Percentiles rank a stretch among this genome's conserved stretches.
These are phyloP conservation scores for Seiridium cupressi DNA, from an alignment of 2,329 filamentous ascomycete genomes.

Conservation along the genomic window DNA sequence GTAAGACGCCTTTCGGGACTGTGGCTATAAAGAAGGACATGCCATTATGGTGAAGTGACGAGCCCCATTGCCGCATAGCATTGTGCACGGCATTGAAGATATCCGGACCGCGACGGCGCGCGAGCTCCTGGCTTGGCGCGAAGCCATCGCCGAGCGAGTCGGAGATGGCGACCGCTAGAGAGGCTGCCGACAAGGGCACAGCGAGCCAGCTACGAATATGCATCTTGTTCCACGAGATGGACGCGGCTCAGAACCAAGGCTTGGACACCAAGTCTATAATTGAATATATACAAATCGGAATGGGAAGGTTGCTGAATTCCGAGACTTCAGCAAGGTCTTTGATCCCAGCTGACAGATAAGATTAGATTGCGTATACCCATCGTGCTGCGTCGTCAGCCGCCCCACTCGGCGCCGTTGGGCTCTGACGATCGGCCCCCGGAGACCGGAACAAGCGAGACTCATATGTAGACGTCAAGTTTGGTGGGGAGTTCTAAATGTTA, in stretches of 20 bases:
- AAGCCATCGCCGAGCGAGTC: background rate
- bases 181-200: background rate
- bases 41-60: conserved; percentile 61
- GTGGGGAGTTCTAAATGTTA: no score
- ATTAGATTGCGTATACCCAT: conserved; percentile 6
- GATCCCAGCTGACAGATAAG: conserved; percentile 1
- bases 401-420: conserved; percentile 2
- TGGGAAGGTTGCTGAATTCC: background rate
- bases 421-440: background rate
- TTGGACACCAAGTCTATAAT: background rate
- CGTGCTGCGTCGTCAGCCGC: conserved; percentile 6
- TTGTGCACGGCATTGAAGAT: conserved; percentile 63
- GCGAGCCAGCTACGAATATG: background rate
- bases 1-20: conserved; percentile 50
- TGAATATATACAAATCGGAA: background rate
- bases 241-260: background rate
- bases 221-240: background rate
- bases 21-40: conserved; percentile 59
- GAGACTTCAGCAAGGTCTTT: background rate
- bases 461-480: no score
- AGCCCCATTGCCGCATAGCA: conserved; percentile 63
- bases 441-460: background rate
- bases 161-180: background rate
- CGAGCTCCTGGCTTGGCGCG: conserved; percentile 3
- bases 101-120: conserved; percentile 36